Evolutionary conservation across 371 early-diverging fungal species (phyloP), one percentile per base, ranked within the genome.

Genomic region (Apophysomyces trapeziformis): DNA sequence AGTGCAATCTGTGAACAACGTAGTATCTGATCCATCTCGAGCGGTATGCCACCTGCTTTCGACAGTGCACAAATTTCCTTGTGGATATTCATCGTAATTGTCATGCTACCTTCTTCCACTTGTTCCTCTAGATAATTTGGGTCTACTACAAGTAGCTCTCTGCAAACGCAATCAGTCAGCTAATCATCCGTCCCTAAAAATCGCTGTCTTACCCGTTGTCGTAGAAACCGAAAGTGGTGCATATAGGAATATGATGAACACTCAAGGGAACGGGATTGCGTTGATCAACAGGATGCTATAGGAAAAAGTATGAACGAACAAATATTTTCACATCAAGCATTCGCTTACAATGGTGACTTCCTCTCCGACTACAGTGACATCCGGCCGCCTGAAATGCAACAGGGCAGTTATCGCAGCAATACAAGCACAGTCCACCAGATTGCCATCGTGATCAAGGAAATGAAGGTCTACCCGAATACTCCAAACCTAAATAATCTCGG

Each of bases 241-340:
- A 94, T 38, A 98, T 89, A 32, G 99, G 98, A 64, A 95, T 91
- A 83, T 98, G 97, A 68, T 96, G 95, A 16, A 98, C 82, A 70
- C 92, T 94, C 41, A 99, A 80, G 14, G 98, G 96, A 26, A 98
- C 95, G 4, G 96, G 96, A 54, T 90, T 91, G 59, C 93, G 87
- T 69, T 97, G 94, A 63, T 92, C 91, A 5, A 88, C 67, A 36
- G 92, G 74, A 70, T 97, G 96, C 95, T 95, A 75, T n/a, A 60
- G 1, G 21, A 7, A 60, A 14, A 67, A 16, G 43, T 12, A 57
- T 38, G 18, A 62, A 3, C 35, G 18, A 64, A 13, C 36, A 12
- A 56, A 59, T 18, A 50, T 3, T 58, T 16, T 32, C 38, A 41
- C 7, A 7, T 82, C 90, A 71, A 26, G 32, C 32, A 26, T 26